Conservation (phyloP, 495 filamentous ascomycete species). For the Penicillium alfredii region DNA sequence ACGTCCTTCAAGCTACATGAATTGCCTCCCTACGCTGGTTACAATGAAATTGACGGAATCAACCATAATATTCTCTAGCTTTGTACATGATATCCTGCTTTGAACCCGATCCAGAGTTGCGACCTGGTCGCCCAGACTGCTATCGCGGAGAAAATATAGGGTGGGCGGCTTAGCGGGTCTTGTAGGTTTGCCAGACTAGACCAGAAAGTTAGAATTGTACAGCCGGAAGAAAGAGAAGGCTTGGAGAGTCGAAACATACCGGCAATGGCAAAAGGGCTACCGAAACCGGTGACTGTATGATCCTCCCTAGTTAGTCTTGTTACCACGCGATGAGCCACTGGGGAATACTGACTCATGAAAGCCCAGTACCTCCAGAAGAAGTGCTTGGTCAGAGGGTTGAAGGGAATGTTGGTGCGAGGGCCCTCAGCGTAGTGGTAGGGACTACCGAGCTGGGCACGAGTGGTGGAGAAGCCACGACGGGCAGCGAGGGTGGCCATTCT, state of each 20-base stretch:
- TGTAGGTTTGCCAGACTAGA: conserved; percentile 83
- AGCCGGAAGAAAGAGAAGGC: conserved; percentile 2
- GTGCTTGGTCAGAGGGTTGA: conserved; percentile 84
- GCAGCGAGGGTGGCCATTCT: conserved; percentile 59
- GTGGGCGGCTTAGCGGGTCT: conserved; percentile 43
- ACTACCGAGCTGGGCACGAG: conserved; percentile 75
- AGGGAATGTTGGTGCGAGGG: conserved; percentile 87
- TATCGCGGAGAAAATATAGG: conserved; percentile 15
- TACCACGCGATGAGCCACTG: conserved; percentile 9
- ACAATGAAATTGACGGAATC: conserved; percentile 17
- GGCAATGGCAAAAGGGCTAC: conserved; percentile 73
- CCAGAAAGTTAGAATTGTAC: conserved; percentile 19
- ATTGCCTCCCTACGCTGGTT: conserved; percentile 17
- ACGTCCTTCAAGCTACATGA: conserved; percentile 18
- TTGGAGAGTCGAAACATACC: conserved; percentile 48
- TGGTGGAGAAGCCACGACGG: conserved; percentile 92
- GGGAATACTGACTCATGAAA: conserved; percentile 58
- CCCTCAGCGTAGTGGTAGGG: conserved; percentile 99
- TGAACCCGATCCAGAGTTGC: conserved; percentile 20
- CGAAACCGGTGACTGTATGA: conserved; percentile 62
- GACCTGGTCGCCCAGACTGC: conserved; percentile 15
- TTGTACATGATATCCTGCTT: conserved; percentile 39
- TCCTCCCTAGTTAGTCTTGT: conserved; percentile 26
- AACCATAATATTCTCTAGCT: conserved; percentile 37
- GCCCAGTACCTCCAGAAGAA: conserved; percentile 79